phyloP scores from a whole-genome alignment of 73 alveolate genomes.

The Paramecium sexaurelia region DNA sequence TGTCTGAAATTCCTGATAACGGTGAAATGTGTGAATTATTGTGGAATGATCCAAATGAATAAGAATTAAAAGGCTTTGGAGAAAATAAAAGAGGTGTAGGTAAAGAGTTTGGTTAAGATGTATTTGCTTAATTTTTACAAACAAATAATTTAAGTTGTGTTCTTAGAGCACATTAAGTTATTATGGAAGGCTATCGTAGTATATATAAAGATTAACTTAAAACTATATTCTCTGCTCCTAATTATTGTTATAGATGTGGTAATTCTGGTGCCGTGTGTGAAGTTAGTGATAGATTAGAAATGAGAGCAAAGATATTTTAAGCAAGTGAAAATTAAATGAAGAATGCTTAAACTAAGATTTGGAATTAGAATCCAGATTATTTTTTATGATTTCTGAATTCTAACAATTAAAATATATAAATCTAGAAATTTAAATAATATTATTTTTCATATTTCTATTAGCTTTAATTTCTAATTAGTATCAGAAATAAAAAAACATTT shows the following conservation, averaged over 20 bases:
- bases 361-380: conserved; percentile 57
- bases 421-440: too few species aligned
- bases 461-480: too few species aligned
- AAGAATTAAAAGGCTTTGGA: conserved; percentile 58
- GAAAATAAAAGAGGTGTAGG: conserved; percentile 68
- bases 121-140: conserved; percentile 29
- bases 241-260: conserved; percentile 91
- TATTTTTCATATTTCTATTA: too few species aligned
- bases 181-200: conserved; percentile 94
- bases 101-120: conserved; percentile 63
- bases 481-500: too few species aligned
- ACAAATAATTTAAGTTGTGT: conserved; percentile 44
- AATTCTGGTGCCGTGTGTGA: conserved; percentile 76
- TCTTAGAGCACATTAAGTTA: conserved; percentile 88
- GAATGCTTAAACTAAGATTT: conserved; percentile 46
- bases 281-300: conserved; percentile 23
- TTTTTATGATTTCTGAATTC: conserved; percentile 44
- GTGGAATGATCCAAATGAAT: conserved; percentile 93
- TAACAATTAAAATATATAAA: neutral
- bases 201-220: conserved; percentile 76
- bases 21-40: conserved; percentile 83
- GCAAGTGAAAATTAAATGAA: conserved; percentile 62
- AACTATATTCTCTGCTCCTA: conserved; percentile 89
- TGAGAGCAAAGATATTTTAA: conserved; percentile 38
- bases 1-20: conserved; percentile 51